Conservation (phyloP, 2,329 filamentous ascomycete species). For the Colletotrichum orchidophilum region DNA sequence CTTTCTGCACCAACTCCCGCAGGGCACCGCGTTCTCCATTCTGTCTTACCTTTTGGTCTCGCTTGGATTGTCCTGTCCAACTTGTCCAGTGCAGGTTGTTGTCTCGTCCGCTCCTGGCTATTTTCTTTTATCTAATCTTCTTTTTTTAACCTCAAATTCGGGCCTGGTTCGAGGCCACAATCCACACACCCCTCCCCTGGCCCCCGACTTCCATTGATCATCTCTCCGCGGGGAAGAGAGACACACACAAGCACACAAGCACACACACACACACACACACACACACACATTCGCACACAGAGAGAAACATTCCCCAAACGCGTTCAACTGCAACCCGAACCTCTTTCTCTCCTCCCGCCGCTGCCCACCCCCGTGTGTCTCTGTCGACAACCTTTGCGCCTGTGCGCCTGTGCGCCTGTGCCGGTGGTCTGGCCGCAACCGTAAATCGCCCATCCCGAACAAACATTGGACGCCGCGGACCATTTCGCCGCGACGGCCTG, state of each 20-base stretch:
- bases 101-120: neutral
- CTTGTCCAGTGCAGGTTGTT: neutral
- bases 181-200: constrained; percentile 1
- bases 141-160: neutral
- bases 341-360: constrained; percentile 9
- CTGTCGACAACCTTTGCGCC: neutral
- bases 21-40: neutral
- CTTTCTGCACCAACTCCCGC: constrained; percentile 1
- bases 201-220: constrained; percentile 2
- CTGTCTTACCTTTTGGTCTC: neutral
- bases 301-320: constrained; percentile 12
- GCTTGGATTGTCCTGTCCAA: neutral
- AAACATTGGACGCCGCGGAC: constrained; percentile 32
- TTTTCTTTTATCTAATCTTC: neutral
- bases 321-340: constrained; percentile 18
- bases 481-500: constrained; percentile 29
- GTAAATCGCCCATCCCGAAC: constrained; percentile 24
- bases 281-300: neutral
- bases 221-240: neutral
- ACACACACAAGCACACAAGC: neutral
- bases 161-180: constrained; percentile 16
- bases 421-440: constrained; percentile 30
- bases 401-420: constrained; percentile 1
- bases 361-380: constrained; percentile 11
- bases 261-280: neutral